phyloP scores from a whole-genome alignment of 2,329 filamentous ascomycete species.

The Colletotrichum higginsianum region DNA sequence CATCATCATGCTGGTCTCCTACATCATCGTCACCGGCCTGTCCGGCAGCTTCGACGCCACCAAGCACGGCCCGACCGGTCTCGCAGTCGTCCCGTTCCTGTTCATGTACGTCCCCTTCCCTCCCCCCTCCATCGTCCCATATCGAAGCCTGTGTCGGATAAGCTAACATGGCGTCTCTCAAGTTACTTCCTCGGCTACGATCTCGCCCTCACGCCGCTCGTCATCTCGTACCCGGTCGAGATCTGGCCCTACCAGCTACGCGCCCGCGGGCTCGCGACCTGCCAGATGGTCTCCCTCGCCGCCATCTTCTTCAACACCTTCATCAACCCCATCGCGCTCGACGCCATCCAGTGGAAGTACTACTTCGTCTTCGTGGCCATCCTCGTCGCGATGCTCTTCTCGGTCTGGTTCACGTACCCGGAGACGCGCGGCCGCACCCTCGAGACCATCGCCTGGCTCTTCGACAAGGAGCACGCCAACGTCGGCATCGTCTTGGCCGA shows the following conservation, averaged over 20 bases:
- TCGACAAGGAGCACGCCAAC: not conserved
- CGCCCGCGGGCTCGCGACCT: slow-evolving; percentile 26
- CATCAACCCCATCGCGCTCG: slow-evolving; percentile 61
- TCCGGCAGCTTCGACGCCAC: slow-evolving; percentile 42
- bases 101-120: slow-evolving; percentile 49
- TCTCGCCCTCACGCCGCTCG: slow-evolving; percentile 54
- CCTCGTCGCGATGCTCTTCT: slow-evolving; percentile 60
- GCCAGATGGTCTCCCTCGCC: slow-evolving; percentile 5
- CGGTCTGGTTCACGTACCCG: slow-evolving; percentile 36
- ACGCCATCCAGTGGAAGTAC: slow-evolving; percentile 57
- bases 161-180: not conserved
- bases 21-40: slow-evolving; percentile 28
- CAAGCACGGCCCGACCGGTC: slow-evolving; percentile 45
- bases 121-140: no score
- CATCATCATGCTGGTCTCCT: slow-evolving; percentile 34
- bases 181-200: slow-evolving; percentile 55
- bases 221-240: slow-evolving; percentile 49
- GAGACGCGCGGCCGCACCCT: slow-evolving; percentile 41
- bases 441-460: slow-evolving; percentile 33
- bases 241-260: slow-evolving; percentile 47
- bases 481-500: not conserved
- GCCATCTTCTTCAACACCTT: slow-evolving; percentile 60
- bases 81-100: slow-evolving; percentile 53
- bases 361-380: slow-evolving; percentile 59
- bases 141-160: not conserved